A percentile compares a stretch with the other conserved stretches of the same genome.
Conservation (phyloP, 2,329 filamentous ascomycete species). For the Colletotrichum lindemuthianum region DNA sequence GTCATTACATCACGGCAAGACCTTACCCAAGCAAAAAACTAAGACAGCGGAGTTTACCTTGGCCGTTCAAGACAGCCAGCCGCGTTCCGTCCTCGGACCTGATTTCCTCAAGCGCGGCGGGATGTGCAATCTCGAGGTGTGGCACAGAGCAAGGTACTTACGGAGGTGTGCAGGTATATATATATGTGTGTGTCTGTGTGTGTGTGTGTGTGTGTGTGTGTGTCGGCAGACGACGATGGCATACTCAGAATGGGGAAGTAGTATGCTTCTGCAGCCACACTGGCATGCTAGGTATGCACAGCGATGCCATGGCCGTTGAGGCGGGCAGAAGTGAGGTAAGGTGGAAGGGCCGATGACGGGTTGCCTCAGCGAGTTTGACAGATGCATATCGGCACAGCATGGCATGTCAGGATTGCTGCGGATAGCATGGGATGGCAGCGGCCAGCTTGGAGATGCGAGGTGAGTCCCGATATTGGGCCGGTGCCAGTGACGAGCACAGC, state of each 20-base stretch:
- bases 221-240: constrained; percentile 17
- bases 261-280: constrained; percentile 12
- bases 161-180: too few species aligned
- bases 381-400: constrained; percentile 19
- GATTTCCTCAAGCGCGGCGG: neutral
- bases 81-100: constrained; percentile 10
- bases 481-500: too few species aligned
- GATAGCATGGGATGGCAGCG: neutral
- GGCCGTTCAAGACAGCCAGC: constrained; percentile 21
- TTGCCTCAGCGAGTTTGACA: constrained; percentile 16
- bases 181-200: too few species aligned
- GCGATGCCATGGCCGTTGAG: neutral
- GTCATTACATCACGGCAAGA: constrained; percentile 22
- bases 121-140: neutral
- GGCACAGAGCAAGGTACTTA: neutral
- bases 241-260: neutral
- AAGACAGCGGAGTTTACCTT: constrained; percentile 15
- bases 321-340: constrained; percentile 6
- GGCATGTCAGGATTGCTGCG: too few species aligned
- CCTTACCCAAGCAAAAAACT: constrained; percentile 3
- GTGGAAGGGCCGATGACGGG: constrained; percentile 29
- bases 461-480: constrained; percentile 7
- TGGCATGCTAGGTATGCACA: neutral
- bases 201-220: neutral
- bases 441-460: constrained; percentile 9